These are phyloP conservation scores for Yamadazyma philogaea DNA, from an alignment of 805 yeast species.

Conservation along the genomic window DNA sequence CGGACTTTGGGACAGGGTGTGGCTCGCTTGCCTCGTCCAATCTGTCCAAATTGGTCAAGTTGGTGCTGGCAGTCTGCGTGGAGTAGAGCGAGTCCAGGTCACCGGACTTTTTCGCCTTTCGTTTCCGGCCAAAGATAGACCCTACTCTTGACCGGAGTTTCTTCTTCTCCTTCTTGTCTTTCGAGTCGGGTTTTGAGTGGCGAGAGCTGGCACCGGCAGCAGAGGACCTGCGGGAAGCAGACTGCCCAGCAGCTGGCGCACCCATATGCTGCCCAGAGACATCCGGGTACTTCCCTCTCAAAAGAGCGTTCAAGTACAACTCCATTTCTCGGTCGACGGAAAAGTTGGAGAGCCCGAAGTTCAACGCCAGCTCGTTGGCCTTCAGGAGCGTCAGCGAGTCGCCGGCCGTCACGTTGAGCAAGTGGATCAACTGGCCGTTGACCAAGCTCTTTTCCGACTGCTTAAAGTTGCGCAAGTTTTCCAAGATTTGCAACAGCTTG, in stretches of 20 bases:
- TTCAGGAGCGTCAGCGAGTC: constrained; percentile 22
- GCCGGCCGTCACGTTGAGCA: constrained; percentile 41
- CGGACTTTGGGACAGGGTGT: background rate
- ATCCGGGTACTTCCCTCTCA: constrained; percentile 22
- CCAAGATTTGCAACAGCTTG: constrained; percentile 74
- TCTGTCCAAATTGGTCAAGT: constrained; percentile 17
- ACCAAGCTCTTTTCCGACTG: constrained; percentile 51
- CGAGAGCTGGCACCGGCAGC: too few relatives aligned
- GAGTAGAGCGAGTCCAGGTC: constrained; percentile 30
- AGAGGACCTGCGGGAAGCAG: too few relatives aligned
- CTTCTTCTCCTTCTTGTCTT: constrained; percentile 17
- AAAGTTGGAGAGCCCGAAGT: constrained; percentile 52
- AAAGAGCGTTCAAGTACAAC: constrained; percentile 32
- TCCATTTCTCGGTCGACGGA: constrained; percentile 38
- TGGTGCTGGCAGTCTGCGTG: constrained; percentile 15
- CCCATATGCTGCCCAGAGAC: background rate
- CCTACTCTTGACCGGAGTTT: constrained; percentile 67
- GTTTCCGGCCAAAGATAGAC: constrained; percentile 66
- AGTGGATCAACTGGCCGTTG: constrained; percentile 63
- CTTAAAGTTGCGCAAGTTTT: constrained; percentile 72
- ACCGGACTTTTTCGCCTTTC: constrained; percentile 18
- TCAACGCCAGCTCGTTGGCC: constrained; percentile 60
- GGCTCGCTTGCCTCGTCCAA: constrained; percentile 10
- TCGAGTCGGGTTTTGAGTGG: constrained; percentile 3
- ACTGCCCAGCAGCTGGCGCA: too few relatives aligned